These are phyloP conservation scores for Danielozyma ontarioensis DNA, from an alignment of 805 yeast species.

Conservation along the genomic window DNA sequence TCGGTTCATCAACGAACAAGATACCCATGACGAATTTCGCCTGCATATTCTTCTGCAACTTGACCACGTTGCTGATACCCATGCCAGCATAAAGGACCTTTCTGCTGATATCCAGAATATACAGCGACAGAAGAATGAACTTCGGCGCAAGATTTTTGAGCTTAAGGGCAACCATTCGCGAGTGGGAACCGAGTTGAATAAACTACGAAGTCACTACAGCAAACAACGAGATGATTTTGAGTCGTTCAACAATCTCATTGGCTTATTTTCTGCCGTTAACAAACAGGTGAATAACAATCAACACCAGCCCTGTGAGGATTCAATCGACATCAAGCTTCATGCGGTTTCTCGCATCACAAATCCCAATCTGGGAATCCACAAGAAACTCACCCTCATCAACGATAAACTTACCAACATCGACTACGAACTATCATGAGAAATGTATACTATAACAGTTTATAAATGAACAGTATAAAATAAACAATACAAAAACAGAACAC, in stretches of 20 bases:
- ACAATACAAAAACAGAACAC: too few relatives aligned
- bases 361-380: constrained; percentile 20
- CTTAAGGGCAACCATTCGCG: constrained; percentile 22
- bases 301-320: background rate
- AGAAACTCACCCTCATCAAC: constrained; percentile 17
- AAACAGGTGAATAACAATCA: constrained; percentile 1
- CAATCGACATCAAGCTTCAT: constrained; percentile 8
- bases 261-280: constrained; percentile 4
- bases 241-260: constrained; percentile 8
- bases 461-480: too few relatives aligned
- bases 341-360: constrained; percentile 13
- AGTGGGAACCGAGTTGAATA: constrained; percentile 28
- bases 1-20: constrained; percentile 13
- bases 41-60: constrained; percentile 23
- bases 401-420: constrained; percentile 16
- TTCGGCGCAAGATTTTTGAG: constrained; percentile 25
- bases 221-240: constrained; percentile 11
- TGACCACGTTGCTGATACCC: constrained; percentile 26
- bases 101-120: constrained; percentile 20
- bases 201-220: constrained; percentile 17
- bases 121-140: constrained; percentile 28
- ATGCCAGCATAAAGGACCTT: constrained; percentile 29
- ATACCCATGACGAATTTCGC: constrained; percentile 27
- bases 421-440: constrained; percentile 5
- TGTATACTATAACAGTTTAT: too few relatives aligned